Evolutionary conservation across 306 rosid genomes (phyloP).

Genomic region (Acacia melanoxylon): DNA sequence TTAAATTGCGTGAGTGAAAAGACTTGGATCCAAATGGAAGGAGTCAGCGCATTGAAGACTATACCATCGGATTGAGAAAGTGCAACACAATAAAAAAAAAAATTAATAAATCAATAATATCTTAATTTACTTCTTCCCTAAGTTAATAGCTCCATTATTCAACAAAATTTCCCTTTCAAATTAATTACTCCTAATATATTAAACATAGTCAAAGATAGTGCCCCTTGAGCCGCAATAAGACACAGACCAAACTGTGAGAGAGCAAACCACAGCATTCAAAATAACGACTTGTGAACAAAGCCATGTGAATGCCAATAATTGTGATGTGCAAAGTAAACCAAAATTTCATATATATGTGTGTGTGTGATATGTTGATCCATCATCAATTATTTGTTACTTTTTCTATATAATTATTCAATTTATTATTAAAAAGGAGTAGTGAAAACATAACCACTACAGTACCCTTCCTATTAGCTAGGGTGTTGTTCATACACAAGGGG

Average conservation of each 20-base stretch:
- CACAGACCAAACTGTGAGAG: not conserved
- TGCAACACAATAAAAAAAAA: not conserved
- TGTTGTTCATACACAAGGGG: not conserved
- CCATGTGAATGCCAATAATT: not conserved
- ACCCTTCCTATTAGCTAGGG: not conserved
- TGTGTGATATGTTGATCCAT: not conserved
- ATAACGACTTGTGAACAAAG: not conserved
- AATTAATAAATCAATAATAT: not conserved
- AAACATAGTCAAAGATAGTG: not conserved
- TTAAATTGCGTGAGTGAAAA: not conserved
- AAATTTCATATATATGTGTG: not conserved
- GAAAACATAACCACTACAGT: too few relatives aligned
- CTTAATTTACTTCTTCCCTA: not conserved
- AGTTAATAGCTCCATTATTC: not conserved
- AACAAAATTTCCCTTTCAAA: too few relatives aligned
- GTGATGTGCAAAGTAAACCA: not conserved
- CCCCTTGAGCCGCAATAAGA: not conserved
- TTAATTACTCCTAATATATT: not conserved
- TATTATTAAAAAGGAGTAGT: not conserved
- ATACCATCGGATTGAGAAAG: not conserved
- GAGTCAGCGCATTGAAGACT: not conserved
- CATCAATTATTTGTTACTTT: not conserved
- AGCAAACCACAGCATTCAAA: not conserved
- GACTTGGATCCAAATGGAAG: not conserved
- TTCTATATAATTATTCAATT: not conserved